Evolutionary conservation across 2,329 filamentous ascomycete species (phyloP), one percentile per base, ranked within the genome.

Genomic region (Trichoderma sp.): DNA sequence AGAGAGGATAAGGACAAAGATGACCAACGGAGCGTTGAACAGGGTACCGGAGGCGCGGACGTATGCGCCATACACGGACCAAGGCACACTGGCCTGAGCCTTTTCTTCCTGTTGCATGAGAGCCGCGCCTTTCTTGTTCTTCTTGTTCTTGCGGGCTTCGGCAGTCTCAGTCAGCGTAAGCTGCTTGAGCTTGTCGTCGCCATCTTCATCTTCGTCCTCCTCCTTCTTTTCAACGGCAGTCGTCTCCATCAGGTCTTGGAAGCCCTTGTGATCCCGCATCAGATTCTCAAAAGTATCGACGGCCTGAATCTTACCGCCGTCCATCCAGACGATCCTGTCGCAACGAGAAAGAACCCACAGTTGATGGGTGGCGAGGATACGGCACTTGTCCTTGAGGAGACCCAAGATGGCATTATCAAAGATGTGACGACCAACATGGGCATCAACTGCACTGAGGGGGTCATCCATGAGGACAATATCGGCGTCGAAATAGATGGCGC

Each of bases 351-450:
- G 87, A 6, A 98, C 95, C 85, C 97, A 96, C 15, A 98, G 88
- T 80, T 98, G 95, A 81, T 99, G 96, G 0, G 96, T 99, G 1
- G 95, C 96, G 36, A 99, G 86, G 39, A 98, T 92, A 24, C 96
- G 89, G 78, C 94, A 96, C 81, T 98, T 98, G 82, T 95, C 88
- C 77, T 92, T 93, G 69, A 98, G 85, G 11, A 98, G 86, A 8
- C 95, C 95, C 72, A 94, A 90, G 69, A 99, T 98, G 53, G 95
- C 95, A 73, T 97, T 91, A 80, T 98, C 95, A 83, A 98, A 97
- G 77, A 99, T 91, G 78, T 92, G 90, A 1, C 89, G 86, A 14
- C 90, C 90, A 51, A 92, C 90, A 73, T 92, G 90, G 24, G 90
- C 90, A 76, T 92, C 90, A 3, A 92, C 90, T 2, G 90, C 90